Percentiles rank a stretch among this genome's conserved stretches.
phyloP scores from a whole-genome alignment of 805 yeast genomes.

The Tetrapisispora arboricola region DNA sequence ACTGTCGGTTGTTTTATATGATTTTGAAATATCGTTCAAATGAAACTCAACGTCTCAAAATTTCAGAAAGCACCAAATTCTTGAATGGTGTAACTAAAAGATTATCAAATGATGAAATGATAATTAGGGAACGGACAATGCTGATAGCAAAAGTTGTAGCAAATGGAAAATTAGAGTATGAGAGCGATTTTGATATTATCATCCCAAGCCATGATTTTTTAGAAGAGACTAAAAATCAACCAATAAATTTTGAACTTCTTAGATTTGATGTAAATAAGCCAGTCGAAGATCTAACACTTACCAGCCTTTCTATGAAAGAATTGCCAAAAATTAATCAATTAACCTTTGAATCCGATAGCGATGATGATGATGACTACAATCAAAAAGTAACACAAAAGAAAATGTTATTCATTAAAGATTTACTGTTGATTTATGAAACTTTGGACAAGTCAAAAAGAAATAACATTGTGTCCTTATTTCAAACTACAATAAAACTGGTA shows the following conservation, averaged over 20 bases:
- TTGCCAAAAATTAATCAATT: background rate
- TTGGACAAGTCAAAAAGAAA: slow-evolving; percentile 24
- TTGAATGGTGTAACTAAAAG: slow-evolving; percentile 24
- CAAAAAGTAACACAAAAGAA: slow-evolving; percentile 16
- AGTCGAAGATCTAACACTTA: too few relatives aligned
- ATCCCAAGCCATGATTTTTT: slow-evolving; percentile 12
- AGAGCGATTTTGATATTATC: slow-evolving; percentile 18
- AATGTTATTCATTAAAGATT: slow-evolving; percentile 66
- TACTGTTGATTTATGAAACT: slow-evolving; percentile 44
- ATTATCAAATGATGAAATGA: slow-evolving; percentile 13
- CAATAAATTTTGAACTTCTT: slow-evolving; percentile 7
- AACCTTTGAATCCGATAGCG: slow-evolving; percentile 12
- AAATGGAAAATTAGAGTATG: slow-evolving; percentile 18
- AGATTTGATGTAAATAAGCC: too few relatives aligned
- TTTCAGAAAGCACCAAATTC: slow-evolving; percentile 14
- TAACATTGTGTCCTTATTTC: slow-evolving; percentile 34
- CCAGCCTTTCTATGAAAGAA: too few relatives aligned
- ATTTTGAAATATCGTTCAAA: slow-evolving; percentile 10
- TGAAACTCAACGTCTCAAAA: background rate
- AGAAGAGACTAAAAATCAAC: background rate
- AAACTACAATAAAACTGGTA: slow-evolving; percentile 42
- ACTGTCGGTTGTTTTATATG: slow-evolving; percentile 11
- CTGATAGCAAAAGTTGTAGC: slow-evolving; percentile 24
- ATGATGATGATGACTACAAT: slow-evolving; percentile 23
- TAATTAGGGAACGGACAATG: slow-evolving; percentile 28